Base-by-base conservation (phyloP, 2,329 filamentous ascomycete species). In the Aspergillus pseudoviridinutans region DNA sequence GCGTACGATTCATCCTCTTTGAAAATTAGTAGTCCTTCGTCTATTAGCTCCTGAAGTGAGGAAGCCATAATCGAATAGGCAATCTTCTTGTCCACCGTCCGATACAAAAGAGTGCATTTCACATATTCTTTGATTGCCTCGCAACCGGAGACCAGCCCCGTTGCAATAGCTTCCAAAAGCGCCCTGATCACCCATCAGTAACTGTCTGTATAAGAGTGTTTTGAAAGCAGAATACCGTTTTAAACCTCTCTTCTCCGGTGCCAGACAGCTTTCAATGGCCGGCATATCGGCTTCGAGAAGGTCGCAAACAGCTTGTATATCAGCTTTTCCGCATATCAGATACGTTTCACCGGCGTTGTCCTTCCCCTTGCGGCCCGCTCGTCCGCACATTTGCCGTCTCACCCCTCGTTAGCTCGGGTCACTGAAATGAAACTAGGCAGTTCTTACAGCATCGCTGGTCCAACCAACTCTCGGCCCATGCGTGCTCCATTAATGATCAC, bases 281-380 rank as follows among this genome's bases (percentile, higher is more conserved):
- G 89, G 89, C 62, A 91, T 79, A 54, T 91, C 87, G 1, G 88
- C 86, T 66, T 89, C 83, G 78, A 92, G 84, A 42, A 92, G 76
- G 56, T 88, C 84, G 32, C 88, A 80, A 4, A 91, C 87, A 17
- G 83, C 83, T 66, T 90, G 86, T 14, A 92, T 72, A 63, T 92
- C 89, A 9, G 78, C 73, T 65, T 85, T 82, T 29, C 85, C 82
- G 66, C 89, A 92, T 68, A 89, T 91, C 1, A 92, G 76, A 69
- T 89, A 92, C 1, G 88, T 92, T 74, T 92, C 89, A 2, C 89
- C 89, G 50, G 89, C 77, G 52, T 89, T 87, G 55, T 90, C 88
- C 67, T 91, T 92, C 51, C 89, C 89, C 72, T 91, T 91, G 54
- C 89, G 82, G 6, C 89, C 89, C 22, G 89, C 89, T 59, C 89